These are phyloP conservation scores for Bryoerythrophyllum caledonicum DNA, from an alignment of 225 moss, liverwort and hornwort species.

Conservation along the genomic window DNA sequence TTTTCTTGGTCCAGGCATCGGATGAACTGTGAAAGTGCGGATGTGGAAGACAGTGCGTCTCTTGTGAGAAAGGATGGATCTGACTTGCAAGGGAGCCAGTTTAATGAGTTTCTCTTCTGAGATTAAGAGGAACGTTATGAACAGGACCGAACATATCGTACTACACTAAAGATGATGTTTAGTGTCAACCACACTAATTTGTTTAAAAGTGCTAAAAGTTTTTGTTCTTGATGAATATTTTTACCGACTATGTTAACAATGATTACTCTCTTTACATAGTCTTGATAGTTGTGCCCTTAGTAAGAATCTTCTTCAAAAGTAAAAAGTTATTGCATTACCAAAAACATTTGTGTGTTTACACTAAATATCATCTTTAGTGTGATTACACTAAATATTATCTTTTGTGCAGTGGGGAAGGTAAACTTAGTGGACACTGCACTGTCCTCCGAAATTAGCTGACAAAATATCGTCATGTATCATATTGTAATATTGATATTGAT, in stretches of 20 bases:
- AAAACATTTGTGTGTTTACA: too few species aligned
- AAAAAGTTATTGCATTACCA: too few species aligned
- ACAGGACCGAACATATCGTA: background rate
- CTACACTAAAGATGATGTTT: too few species aligned
- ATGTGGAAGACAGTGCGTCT: slow-evolving; percentile 49
- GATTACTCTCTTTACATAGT: too few species aligned
- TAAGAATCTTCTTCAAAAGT: too few species aligned
- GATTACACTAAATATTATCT: too few species aligned
- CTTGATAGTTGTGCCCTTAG: too few species aligned
- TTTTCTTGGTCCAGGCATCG: slow-evolving; percentile 49
- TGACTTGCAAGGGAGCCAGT: slow-evolving; percentile 35
- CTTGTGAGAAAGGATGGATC: slow-evolving; percentile 41
- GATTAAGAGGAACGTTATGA: background rate
- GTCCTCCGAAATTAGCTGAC: background rate
- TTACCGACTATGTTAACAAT: too few species aligned
- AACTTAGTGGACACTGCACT: background rate
- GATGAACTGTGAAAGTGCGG: slow-evolving; percentile 60
- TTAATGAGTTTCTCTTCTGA: slow-evolving; percentile 63
- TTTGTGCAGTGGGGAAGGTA: background rate
- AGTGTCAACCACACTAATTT: too few species aligned
- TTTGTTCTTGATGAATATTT: too few species aligned
- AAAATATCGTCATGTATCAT: background rate
- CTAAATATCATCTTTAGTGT: too few species aligned
- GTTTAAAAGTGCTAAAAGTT: too few species aligned
- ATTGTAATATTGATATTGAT: background rate